Evolutionary conservation across 176 grass and related monocot genomes (phyloP).

Genomic region (Areca catechu): DNA sequence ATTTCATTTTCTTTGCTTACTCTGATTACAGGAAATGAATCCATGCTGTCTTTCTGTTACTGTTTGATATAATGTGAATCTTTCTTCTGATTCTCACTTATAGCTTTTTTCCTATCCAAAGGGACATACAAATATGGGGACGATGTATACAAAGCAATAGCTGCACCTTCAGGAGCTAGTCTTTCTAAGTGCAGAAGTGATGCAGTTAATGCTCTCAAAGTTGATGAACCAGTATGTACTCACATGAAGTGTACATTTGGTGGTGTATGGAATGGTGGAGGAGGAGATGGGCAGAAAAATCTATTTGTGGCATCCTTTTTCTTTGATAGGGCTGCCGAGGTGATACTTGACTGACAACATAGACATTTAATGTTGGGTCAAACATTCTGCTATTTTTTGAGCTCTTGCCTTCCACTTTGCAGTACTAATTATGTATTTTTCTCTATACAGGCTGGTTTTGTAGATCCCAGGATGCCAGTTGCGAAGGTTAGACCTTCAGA

Average conservation of each 20-base stretch:
- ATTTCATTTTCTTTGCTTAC: no score
- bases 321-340: slow-evolving; percentile 25
- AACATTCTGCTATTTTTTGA: no score
- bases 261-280: slow-evolving; percentile 42
- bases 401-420: no score
- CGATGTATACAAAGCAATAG: slow-evolving; percentile 12
- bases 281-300: slow-evolving; percentile 33
- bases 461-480: neutral
- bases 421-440: neutral
- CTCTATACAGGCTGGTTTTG: slow-evolving; percentile 17
- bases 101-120: neutral
- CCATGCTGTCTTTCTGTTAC: no score
- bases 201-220: slow-evolving; percentile 14
- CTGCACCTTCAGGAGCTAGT: slow-evolving; percentile 9
- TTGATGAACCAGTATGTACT: slow-evolving; percentile 15
- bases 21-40: no score
- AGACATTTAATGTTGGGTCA: no score
- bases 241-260: slow-evolving; percentile 36
- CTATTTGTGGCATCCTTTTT: slow-evolving; percentile 27
- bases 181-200: slow-evolving; percentile 19
- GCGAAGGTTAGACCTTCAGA: neutral
- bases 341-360: neutral
- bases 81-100: neutral
- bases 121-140: slow-evolving; percentile 22
- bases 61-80: neutral